Conservation (phyloP, 2,329 filamentous ascomycete genomes). For the Coniochaeta hoffmannii region DNA sequence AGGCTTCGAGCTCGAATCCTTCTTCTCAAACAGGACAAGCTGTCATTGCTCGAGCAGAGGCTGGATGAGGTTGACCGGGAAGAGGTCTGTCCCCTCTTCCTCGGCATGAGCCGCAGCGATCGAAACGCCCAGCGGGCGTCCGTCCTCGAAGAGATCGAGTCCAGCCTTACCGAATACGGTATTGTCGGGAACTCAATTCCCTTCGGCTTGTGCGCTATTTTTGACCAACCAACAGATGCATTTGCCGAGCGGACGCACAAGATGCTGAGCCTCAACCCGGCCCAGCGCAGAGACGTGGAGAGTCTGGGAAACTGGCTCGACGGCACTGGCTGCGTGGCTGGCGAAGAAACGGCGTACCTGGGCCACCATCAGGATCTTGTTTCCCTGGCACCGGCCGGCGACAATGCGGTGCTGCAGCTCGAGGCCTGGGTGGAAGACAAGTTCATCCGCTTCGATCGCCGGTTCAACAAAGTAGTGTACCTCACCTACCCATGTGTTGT, state of each 20-base stretch:
- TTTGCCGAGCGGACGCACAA: too few relatives aligned
- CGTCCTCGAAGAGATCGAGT: too few relatives aligned
- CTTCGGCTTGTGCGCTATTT: too few relatives aligned
- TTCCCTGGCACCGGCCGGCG: background rate
- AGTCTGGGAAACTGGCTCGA: constrained; percentile 7
- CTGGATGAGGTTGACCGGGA: background rate
- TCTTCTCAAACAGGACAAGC: background rate
- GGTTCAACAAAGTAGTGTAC: too few relatives aligned
- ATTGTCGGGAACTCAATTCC: too few relatives aligned
- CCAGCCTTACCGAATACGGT: too few relatives aligned
- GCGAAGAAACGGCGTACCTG: constrained; percentile 4
- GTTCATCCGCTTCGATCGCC: background rate
- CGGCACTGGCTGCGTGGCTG: constrained; percentile 2
- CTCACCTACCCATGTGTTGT: too few relatives aligned
- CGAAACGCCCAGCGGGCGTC: background rate
- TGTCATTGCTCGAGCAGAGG: background rate
- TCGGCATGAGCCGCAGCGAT: background rate
- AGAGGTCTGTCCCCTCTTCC: background rate
- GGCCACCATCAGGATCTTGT: background rate
- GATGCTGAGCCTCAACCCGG: too few relatives aligned
- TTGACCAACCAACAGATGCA: too few relatives aligned
- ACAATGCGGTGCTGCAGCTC: constrained; percentile 3
- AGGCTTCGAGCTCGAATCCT: too few relatives aligned
- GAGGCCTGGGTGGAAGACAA: constrained; percentile 5
- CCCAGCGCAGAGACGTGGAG: background rate